Percentiles rank a stretch among this genome's conserved stretches.
Evolutionary conservation across 768 basidiomycete genomes (phyloP).

Genomic region (Leccinum truebloodii): DNA sequence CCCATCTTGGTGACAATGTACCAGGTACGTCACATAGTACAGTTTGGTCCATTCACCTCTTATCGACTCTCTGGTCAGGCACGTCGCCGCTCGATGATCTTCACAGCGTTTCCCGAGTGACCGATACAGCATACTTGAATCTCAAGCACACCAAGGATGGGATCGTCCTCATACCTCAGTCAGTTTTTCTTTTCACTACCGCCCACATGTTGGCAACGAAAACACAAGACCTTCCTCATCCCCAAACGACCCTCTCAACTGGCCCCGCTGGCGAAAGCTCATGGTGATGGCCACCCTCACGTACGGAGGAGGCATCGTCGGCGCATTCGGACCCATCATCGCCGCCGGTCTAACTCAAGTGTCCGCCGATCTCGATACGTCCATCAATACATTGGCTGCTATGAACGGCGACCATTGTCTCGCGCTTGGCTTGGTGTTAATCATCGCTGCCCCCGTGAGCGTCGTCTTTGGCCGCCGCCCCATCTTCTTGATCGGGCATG

Average conservation of each 20-base stretch:
- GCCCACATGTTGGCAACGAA: neutral
- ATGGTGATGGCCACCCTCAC: slow-evolving; percentile 1
- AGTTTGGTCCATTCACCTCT: neutral
- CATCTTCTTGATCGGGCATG: neutral
- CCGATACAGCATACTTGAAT: neutral
- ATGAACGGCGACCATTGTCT: neutral
- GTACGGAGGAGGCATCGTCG: neutral
- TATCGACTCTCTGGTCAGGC: neutral
- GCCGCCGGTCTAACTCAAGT: neutral
- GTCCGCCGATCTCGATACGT: neutral
- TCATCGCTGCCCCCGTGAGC: neutral
- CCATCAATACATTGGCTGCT: neutral
- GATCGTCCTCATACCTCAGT: neutral
- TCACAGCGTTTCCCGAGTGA: neutral
- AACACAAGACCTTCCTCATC: neutral
- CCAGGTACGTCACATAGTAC: neutral
- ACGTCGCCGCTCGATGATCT: neutral
- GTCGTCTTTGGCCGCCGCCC: neutral
- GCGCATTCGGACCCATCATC: neutral
- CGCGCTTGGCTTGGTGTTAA: neutral
- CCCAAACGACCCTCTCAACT: neutral
- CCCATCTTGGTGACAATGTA: neutral
- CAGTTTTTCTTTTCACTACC: neutral
- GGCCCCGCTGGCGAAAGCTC: slow-evolving; percentile 1
- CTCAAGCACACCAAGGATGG: neutral